Evolutionary conservation across 331 rosid genomes (phyloP), one percentile per base, ranked within the genome.

Genomic region (Arachis monticola): DNA sequence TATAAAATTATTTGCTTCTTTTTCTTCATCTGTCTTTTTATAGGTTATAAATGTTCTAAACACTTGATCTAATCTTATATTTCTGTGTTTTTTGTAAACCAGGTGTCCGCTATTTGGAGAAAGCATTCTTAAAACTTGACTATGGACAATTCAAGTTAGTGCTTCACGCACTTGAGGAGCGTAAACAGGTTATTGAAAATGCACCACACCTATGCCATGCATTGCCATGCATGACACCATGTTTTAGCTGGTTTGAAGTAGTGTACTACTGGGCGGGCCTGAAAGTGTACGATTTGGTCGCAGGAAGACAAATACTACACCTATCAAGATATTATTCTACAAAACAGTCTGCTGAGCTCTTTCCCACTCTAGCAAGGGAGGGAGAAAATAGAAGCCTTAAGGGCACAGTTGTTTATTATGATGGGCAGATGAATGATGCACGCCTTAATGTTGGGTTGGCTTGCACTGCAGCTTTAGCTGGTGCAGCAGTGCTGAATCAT

Each of bases 61-160:
- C 56, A 60, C 56, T 46, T 53, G 38, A 64, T 64, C 74, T 70
- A 38, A n/a, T 75, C 22, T 63, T 70, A 74, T 35, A 38, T 53
- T 65, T 63, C 41, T 48, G 63, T 68, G 57, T 74, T 82, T 70
- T 70, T 67, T 79, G 73, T 72, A 69, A 46, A 63, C 57, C 73
- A 95, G 99, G 99, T 40, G 99, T 95, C 50, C 90, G 99, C 30
- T 95, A 95, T 79, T 85, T 95, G 90, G 99, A 95, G 93, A 95
- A 95, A 83, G 99, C 99, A 5, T 96, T 95, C 47, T 90, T 95
- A 75, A 95, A 83, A 82, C 76, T 95, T 67, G 99, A 95, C 87
- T 95, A 90, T 58, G 97, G 97, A 44, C 97, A 92, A 85, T 83
- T 92, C 87, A 95, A 92, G 81, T 73, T 95, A 87, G 99, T 95